These are phyloP conservation scores for Penicillium janthinellum DNA, from an alignment of 2,329 filamentous ascomycete species.

Conservation along the genomic window DNA sequence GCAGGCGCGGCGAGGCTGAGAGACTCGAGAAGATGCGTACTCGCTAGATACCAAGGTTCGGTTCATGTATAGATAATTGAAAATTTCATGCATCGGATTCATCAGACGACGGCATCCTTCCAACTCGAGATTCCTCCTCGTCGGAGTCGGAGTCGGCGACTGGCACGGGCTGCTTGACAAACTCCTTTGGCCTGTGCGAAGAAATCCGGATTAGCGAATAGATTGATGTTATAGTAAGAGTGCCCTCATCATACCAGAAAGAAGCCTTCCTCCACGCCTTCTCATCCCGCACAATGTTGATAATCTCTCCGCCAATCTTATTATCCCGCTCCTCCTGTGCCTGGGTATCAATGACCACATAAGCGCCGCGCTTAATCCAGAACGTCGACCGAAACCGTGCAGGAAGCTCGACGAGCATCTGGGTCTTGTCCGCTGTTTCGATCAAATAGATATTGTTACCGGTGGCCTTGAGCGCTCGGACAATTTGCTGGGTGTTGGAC, in stretches of 20 bases:
- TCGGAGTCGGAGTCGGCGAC: constrained; percentile 71
- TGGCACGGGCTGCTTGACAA: constrained; percentile 65
- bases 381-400: constrained; percentile 86
- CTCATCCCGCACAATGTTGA: constrained; percentile 90
- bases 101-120: constrained; percentile 81
- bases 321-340: constrained; percentile 68
- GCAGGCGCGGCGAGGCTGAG: constrained; percentile 20
- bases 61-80: background rate
- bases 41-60: constrained; percentile 21
- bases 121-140: constrained; percentile 76
- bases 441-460: constrained; percentile 90
- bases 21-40: constrained; percentile 23
- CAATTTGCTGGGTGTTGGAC: constrained; percentile 62
- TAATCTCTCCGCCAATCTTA: constrained; percentile 82
- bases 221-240: background rate
- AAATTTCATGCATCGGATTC: constrained; percentile 67
- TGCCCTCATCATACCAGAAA: constrained; percentile 68
- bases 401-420: constrained; percentile 77
- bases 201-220: background rate
- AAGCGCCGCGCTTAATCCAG: constrained; percentile 88
- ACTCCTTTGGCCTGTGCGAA: constrained; percentile 71
- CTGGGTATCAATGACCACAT: constrained; percentile 76
- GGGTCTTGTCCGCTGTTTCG: constrained; percentile 66
- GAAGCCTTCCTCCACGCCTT: constrained; percentile 84
- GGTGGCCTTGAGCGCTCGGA: constrained; percentile 76